phyloP scores from a whole-genome alignment of 2,329 filamentous ascomycete genomes.

The Elsinoe fawcettii region DNA sequence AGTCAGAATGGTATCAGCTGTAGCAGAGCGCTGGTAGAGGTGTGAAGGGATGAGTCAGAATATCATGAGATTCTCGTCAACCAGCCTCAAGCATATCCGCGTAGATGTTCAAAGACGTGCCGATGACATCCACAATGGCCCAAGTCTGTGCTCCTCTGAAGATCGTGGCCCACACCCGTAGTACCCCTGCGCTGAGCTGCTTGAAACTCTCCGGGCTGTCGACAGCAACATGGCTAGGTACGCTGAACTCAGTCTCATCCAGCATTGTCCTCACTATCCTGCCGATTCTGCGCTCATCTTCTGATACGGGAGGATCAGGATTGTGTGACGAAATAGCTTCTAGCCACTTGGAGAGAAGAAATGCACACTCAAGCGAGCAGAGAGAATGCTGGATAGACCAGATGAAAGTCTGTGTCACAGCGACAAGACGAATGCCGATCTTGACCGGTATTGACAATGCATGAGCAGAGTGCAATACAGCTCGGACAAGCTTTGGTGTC shows the following conservation, averaged over 20 bases:
- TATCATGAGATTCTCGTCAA: slow-evolving; percentile 22
- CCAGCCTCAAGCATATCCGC: slow-evolving; percentile 33
- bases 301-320: slow-evolving; percentile 30
- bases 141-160: slow-evolving; percentile 38
- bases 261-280: slow-evolving; percentile 36
- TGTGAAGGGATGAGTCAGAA: not conserved
- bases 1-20: too few relatives aligned
- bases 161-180: slow-evolving; percentile 37
- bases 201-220: slow-evolving; percentile 27
- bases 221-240: slow-evolving; percentile 19
- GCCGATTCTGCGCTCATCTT: slow-evolving; percentile 33
- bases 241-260: slow-evolving; percentile 33
- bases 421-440: slow-evolving; percentile 48
- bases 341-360: slow-evolving; percentile 48
- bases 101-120: slow-evolving; percentile 34
- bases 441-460: slow-evolving; percentile 50
- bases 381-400: slow-evolving; percentile 52
- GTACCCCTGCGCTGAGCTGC: slow-evolving; percentile 34
- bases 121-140: slow-evolving; percentile 38
- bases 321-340: slow-evolving; percentile 30
- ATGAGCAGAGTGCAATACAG: slow-evolving; percentile 48
- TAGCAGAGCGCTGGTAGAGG: not conserved
- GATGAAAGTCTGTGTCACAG: slow-evolving; percentile 48
- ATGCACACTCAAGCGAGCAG: slow-evolving; percentile 48
- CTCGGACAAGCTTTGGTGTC: slow-evolving; percentile 42